Percentiles rank a stretch among this genome's conserved stretches.
Evolutionary conservation across 768 basidiomycete genomes (phyloP).

Genomic region (Calocybe gangraenosa): DNA sequence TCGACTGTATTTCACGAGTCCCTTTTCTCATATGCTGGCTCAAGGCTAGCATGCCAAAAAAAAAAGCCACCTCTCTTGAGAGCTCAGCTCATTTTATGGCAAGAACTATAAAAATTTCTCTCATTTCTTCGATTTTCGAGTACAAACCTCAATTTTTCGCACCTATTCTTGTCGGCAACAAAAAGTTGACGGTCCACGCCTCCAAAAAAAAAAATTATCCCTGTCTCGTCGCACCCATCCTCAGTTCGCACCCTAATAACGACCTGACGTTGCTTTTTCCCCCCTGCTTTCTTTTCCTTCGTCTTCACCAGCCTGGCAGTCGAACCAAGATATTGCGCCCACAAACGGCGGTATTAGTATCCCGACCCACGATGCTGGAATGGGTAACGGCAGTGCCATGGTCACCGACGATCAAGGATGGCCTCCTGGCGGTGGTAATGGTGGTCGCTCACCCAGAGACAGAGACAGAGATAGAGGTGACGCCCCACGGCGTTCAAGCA

Average conservation of each 20-base stretch:
- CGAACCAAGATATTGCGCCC: constrained; percentile 71
- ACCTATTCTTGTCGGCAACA: constrained; percentile 17
- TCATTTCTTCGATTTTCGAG: constrained; percentile 13
- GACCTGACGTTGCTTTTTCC: constrained; percentile 33
- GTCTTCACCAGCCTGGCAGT: constrained; percentile 69
- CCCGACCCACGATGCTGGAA: constrained; percentile 48
- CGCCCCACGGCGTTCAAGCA: constrained; percentile 70
- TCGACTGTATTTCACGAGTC: constrained; percentile 18
- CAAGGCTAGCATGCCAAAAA: constrained; percentile 44
- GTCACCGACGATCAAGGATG: constrained; percentile 45
- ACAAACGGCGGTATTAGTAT: constrained; percentile 65
- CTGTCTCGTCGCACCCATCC: constrained; percentile 20
- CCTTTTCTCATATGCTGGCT: constrained; percentile 34
- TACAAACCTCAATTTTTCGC: constrained; percentile 16
- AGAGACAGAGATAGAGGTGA: no score
- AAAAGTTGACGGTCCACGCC: constrained; percentile 13
- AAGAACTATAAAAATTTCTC: constrained; percentile 13
- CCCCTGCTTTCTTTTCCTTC: constrained; percentile 20
- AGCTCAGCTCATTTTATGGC: constrained; percentile 11
- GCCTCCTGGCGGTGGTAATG: constrained; percentile 31
- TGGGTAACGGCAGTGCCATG: constrained; percentile 37
- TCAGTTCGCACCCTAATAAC: constrained; percentile 24
- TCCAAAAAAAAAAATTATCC: not conserved
- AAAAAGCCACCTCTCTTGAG: not conserved
- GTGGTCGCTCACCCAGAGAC: constrained; percentile 41